Evolutionary conservation across 2,329 filamentous ascomycete species (phyloP).

Genomic region (Trichoderma harzianum): DNA sequence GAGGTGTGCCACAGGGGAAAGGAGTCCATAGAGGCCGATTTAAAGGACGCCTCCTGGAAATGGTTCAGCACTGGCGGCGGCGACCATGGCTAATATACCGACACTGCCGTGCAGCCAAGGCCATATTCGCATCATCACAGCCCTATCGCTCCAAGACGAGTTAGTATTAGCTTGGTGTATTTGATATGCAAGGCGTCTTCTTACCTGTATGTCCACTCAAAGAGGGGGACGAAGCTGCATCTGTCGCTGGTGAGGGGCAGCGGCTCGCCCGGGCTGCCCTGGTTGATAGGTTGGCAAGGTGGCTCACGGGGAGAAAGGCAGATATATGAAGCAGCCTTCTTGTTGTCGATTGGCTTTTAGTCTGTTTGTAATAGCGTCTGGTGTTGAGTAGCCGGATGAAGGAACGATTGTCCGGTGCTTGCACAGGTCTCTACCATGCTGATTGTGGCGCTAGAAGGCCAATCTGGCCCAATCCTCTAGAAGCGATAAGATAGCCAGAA

Average conservation of each 20-base stretch:
- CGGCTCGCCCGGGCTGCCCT: conserved; percentile 15
- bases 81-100: not conserved
- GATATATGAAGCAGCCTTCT: conserved; percentile 11
- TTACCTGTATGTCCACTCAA: not conserved
- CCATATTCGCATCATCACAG: conserved; percentile 7
- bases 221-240: not conserved
- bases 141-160: not conserved
- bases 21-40: not conserved
- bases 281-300: not conserved
- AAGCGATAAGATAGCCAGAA: not conserved
- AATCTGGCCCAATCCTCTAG: not conserved
- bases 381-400: not conserved
- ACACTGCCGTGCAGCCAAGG: conserved; percentile 2
- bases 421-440: not conserved
- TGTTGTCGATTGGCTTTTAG: conserved; percentile 2
- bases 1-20: not conserved
- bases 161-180: not conserved
- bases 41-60: not conserved
- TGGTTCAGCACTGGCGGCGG: not conserved
- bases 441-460: not conserved
- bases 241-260: not conserved
- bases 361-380: not conserved
- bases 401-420: not conserved
- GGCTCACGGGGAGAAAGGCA: conserved; percentile 11
- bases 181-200: conserved; percentile 1